These are phyloP conservation scores for Wolfiporia cocos DNA, from an alignment of 1,284 basidiomycete species.

Conservation along the genomic window DNA sequence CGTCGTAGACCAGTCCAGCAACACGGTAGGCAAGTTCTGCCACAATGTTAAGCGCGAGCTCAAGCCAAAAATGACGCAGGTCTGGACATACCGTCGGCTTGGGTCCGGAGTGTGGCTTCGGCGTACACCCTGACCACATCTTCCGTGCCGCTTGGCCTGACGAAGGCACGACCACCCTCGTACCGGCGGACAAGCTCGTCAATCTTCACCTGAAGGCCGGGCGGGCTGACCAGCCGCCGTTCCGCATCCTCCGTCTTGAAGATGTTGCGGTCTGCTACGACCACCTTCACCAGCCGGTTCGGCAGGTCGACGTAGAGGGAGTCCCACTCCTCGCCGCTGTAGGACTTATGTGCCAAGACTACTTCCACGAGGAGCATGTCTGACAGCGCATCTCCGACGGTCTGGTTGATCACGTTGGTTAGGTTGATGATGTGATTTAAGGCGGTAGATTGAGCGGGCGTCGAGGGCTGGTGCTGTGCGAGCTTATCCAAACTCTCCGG, in stretches of 20 bases:
- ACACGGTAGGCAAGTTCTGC: constrained; percentile 80
- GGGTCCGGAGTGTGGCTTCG: constrained; percentile 72
- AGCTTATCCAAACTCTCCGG: constrained; percentile 59
- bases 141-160: constrained; percentile 96
- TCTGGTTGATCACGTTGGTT: constrained; percentile 92
- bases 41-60: constrained; percentile 6
- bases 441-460: constrained; percentile 76
- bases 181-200: constrained; percentile 81
- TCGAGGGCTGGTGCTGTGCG: constrained; percentile 60
- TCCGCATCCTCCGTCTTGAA: constrained; percentile 97
- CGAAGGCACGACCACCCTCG: constrained; percentile 87
- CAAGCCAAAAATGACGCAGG: constrained; percentile 2
- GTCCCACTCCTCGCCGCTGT: constrained; percentile 89
- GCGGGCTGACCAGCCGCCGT: constrained; percentile 77
- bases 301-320: constrained; percentile 91
- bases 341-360: constrained; percentile 84
- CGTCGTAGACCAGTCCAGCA: constrained; percentile 78
- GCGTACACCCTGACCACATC: constrained; percentile 98
- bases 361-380: constrained; percentile 96
- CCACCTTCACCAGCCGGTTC: constrained; percentile 95
- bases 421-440: constrained; percentile 75
- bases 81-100: constrained; percentile 67
- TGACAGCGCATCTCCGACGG: constrained; percentile 95
- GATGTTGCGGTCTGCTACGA: constrained; percentile 76
- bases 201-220: constrained; percentile 81